Conservation (phyloP, 2,329 filamentous ascomycete species). For the Elsinoe australis region DNA sequence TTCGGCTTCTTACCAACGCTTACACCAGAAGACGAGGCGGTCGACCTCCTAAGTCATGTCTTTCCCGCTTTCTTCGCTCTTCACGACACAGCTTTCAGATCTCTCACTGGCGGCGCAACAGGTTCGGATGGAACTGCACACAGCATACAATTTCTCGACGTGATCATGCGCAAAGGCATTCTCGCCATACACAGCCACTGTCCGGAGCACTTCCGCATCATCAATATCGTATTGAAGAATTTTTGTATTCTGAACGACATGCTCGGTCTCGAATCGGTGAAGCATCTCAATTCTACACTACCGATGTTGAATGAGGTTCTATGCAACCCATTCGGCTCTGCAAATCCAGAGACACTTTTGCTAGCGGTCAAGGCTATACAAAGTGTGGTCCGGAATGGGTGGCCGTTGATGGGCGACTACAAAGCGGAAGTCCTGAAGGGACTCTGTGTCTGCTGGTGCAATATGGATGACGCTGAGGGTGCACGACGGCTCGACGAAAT, state of each 20-base stretch:
- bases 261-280: constrained; percentile 56
- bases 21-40: constrained; percentile 64
- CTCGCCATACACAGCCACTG: constrained; percentile 47
- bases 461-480: constrained; percentile 20
- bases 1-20: constrained; percentile 70
- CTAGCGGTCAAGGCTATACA: constrained; percentile 50
- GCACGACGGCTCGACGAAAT: constrained; percentile 22
- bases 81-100: constrained; percentile 37
- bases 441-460: constrained; percentile 38
- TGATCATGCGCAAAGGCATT: constrained; percentile 37
- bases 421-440: constrained; percentile 57
- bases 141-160: constrained; percentile 37
- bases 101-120: not conserved
- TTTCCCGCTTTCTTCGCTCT: constrained; percentile 61
- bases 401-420: constrained; percentile 60
- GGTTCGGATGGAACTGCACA: constrained; percentile 21
- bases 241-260: constrained; percentile 44
- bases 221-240: constrained; percentile 49
- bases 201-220: constrained; percentile 50
- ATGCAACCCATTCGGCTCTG: constrained; percentile 59
- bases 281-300: constrained; percentile 63
- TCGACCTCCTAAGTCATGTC: constrained; percentile 54
- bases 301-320: constrained; percentile 59
- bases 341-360: constrained; percentile 47
- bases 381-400: constrained; percentile 54